These are phyloP conservation scores for Cyclotella kingstonii DNA, from an alignment of 108 stramenopile species.

Conservation along the genomic window DNA sequence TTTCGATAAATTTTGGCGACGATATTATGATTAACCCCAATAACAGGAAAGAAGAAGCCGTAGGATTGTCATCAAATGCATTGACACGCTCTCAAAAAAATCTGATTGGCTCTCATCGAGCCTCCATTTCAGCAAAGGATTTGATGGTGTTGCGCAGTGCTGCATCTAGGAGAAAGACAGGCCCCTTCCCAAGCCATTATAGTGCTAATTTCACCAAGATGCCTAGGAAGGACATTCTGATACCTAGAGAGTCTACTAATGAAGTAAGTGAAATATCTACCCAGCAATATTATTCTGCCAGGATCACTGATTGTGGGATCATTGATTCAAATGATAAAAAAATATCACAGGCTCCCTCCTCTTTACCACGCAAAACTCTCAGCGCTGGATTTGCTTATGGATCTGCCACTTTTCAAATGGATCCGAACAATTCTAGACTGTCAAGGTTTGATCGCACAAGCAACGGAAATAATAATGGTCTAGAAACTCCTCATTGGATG, in stretches of 20 bases:
- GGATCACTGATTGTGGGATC: background rate
- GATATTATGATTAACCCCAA: background rate
- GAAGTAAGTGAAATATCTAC: background rate
- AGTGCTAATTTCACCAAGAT: background rate
- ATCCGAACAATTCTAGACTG: constrained; percentile 7
- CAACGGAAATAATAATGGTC: background rate
- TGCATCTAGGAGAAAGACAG: constrained; percentile 25
- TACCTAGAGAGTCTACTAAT: constrained; percentile 15
- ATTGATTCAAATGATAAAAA: background rate
- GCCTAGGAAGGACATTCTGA: background rate
- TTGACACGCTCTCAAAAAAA: background rate
- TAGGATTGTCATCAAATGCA: background rate
- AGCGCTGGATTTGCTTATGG: constrained; percentile 35
- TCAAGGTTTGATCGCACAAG: constrained; percentile 20
- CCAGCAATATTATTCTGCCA: constrained; percentile 1
- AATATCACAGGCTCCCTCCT: background rate
- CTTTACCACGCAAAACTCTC: constrained; percentile 9
- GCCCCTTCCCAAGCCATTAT: background rate
- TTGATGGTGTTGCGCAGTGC: constrained; percentile 15
- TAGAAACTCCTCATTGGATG: too few relatives aligned
- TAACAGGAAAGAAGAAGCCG: background rate
- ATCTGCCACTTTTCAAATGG: constrained; percentile 5
- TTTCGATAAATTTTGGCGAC: constrained; percentile 8
- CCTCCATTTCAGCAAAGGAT: constrained; percentile 25
- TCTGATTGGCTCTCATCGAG: constrained; percentile 17